Conservation (phyloP, 2,329 filamentous ascomycete species). For the Coniella lustricola region DNA sequence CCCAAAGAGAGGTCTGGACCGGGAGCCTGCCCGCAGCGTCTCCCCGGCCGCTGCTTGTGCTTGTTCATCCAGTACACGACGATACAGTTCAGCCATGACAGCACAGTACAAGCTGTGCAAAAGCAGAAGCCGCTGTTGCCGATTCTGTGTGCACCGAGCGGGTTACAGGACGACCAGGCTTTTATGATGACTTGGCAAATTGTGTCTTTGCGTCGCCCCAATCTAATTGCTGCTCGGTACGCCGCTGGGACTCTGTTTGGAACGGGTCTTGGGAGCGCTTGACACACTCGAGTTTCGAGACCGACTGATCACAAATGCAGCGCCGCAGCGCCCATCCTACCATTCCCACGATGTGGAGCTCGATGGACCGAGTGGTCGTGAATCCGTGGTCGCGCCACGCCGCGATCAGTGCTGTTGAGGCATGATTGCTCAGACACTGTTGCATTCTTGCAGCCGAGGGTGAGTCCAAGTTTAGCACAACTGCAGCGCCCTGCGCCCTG, state of each 20-base stretch:
- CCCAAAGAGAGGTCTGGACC: neutral
- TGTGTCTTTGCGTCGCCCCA: neutral
- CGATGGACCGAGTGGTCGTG: neutral
- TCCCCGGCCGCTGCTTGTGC: slow-evolving; percentile 10
- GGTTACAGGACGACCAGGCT: neutral
- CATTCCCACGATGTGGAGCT: too few relatives aligned
- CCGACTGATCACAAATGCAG: neutral
- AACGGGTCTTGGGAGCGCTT: neutral
- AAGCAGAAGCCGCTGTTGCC: slow-evolving; percentile 2
- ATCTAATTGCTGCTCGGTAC: neutral
- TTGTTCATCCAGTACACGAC: slow-evolving; percentile 11
- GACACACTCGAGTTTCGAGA: neutral
- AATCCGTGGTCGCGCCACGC: neutral
- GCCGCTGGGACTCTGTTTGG: neutral
- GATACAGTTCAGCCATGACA: too few relatives aligned
- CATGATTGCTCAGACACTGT: neutral
- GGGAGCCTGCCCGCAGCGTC: slow-evolving; percentile 3
- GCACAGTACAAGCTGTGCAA: neutral
- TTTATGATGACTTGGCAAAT: slow-evolving; percentile 7
- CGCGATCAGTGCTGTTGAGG: neutral
- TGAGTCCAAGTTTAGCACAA: neutral
- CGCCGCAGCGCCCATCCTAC: too few relatives aligned
- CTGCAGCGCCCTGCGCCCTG: too few relatives aligned
- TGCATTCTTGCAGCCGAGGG: neutral
- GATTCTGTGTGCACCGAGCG: slow-evolving; percentile 1